Evolutionary conservation across 352 stramenopile genomes (phyloP), one percentile per base, ranked within the genome.

Genomic region (Pilasporangium apinafurcum): DNA sequence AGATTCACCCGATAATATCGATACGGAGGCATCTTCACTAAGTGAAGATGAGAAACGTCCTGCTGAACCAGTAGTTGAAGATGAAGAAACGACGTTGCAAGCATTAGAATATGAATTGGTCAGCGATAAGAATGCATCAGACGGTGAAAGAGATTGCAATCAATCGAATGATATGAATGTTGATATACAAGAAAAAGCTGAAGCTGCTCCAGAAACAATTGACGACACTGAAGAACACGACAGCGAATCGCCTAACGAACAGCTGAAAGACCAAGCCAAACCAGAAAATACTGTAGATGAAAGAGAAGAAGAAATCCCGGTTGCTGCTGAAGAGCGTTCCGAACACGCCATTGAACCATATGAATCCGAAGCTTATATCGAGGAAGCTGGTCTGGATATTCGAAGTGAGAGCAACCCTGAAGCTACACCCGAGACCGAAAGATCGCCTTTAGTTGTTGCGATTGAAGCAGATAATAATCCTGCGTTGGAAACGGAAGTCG

Each of bases 401-500:
- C n/a, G n/a, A n/a, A n/a, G n/a, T n/a, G n/a, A n/a, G n/a, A n/a
- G n/a, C n/a, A n/a, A n/a, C n/a, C n/a, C n/a, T n/a, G n/a, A n/a
- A n/a, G n/a, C n/a, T n/a, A n/a, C n/a, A n/a, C n/a, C n/a, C 8
- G 14, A 24, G 46, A 28, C 17, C 13, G 31, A 24, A 33, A 41
- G 31, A 3, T 54, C n/a, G 46, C n/a, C n/a, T 6, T 32, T n/a
- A 16, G 39, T 59, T 29, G 45, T 53, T 20, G 49, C 56, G 10
- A 32, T 12, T 38, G 37, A 40, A 29, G 26, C 24, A 1, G 42
- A 59, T 8, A 9, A 25, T 22, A 49, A 53, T 17, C 46, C 44
- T 13, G 48, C 45, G 5, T 6, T 34, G 12, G 47, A 53, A 4
- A 30, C 18, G 5, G 40, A 39, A 12, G 40, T 57, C n/a, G 39